Evolutionary conservation across 148 eudicot genomes (phyloP), one percentile per base, ranked within the genome.

Genomic region (Fagopyrum esculentum): DNA sequence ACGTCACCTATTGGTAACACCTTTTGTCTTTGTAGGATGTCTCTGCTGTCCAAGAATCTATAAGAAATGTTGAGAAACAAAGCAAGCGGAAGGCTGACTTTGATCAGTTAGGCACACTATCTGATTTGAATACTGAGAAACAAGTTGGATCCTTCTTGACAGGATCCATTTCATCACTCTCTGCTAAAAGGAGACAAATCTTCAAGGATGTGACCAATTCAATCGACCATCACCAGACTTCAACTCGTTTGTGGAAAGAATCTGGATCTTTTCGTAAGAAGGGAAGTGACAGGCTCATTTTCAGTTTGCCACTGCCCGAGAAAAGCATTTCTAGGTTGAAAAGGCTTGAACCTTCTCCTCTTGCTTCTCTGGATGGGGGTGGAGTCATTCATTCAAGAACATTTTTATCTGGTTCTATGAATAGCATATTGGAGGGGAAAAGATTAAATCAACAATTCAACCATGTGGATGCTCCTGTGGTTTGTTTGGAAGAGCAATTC

Each of bases 111-210:
- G 40, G 76, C 70, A 72, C 80, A 52, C 61, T 35, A 6, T 78
- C 82, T 55, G 75, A 80, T 66, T 45, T 72, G 19, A 72, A 69
- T 75, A 45, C 71, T 40, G 76, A 73, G 69, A 35, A 66, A 35
- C 82, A 71, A 78, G 74, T 51, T 72, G 81, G 79, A 74, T 60
- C 86, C 73, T 77, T 83, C 13, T 55, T 77, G 79, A 76, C 78
- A n/a, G 86, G 76, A 46, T 85, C 88, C 47, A 72, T 85, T 71
- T 81, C 87, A 73, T 85, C 87, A 69, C 78, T 83, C 8, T 81
- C 78, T 77, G 78, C 85, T 69, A 83, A 78, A 59, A 79, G 52
- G 44, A 84, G 85, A 56, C 80, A 77, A 80, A 82, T 73, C 60
- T 64, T 83, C 59, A 74, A 69, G 61, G 74, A 68, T 81, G 51